Percentiles rank a stretch among this genome's conserved stretches.
These are phyloP conservation scores for Phaffia tasmanica DNA, from an alignment of 768 basidiomycete genomes.

Conservation along the genomic window DNA sequence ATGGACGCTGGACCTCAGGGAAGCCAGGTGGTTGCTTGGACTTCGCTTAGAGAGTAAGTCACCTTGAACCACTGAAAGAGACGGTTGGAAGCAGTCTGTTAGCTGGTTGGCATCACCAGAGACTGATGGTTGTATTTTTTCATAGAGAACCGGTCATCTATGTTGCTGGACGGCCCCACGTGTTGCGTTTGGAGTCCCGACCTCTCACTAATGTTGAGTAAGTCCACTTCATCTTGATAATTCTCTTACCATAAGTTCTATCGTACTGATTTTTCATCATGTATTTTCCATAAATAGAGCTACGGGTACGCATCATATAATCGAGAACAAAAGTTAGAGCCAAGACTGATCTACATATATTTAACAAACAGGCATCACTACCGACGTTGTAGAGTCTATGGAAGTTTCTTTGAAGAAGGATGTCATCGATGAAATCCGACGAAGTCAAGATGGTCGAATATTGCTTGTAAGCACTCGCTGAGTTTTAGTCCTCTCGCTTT, in stretches of 20 bases:
- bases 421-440: constrained; percentile 66
- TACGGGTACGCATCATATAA: too few relatives aligned
- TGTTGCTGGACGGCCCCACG: constrained; percentile 74
- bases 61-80: background rate
- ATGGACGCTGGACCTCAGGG: constrained; percentile 76
- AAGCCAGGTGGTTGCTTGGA: constrained; percentile 71
- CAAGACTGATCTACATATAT: too few relatives aligned
- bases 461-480: constrained; percentile 43
- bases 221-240: constrained; percentile 32
- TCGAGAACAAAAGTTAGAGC: too few relatives aligned
- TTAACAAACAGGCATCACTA: constrained; percentile 66
- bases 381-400: constrained; percentile 80
- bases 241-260: background rate
- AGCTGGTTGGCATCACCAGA: background rate
- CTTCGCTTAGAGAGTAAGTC: constrained; percentile 74
- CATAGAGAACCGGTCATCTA: constrained; percentile 82
- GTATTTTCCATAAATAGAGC: background rate
- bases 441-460: constrained; percentile 56
- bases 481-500: too few relatives aligned
- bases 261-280: background rate
- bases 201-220: constrained; percentile 93
- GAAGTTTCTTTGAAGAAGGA: constrained; percentile 79
- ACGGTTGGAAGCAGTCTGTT: background rate
- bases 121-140: background rate
- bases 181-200: constrained; percentile 71